phyloP scores from a whole-genome alignment of 176 grass and related monocot genomes.

The Ananas comosus region DNA sequence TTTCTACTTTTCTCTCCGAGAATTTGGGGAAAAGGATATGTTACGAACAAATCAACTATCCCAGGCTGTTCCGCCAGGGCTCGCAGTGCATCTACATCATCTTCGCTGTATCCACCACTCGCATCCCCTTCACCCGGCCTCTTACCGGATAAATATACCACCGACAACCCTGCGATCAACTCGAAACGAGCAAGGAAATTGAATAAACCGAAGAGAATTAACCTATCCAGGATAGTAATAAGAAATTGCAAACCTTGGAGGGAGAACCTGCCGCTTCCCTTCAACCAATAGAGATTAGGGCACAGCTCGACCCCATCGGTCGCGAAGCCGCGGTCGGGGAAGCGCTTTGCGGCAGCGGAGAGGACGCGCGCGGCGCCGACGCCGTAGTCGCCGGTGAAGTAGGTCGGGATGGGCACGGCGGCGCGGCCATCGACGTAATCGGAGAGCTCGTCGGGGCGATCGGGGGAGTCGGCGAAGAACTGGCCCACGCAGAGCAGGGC shows the following conservation, averaged over 20 bases:
- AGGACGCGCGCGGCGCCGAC: conserved; percentile 41
- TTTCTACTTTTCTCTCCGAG: background rate
- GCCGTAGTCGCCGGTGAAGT: conserved; percentile 90
- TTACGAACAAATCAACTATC: conserved; percentile 79
- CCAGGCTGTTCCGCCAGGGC: conserved; percentile 63
- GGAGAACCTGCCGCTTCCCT: conserved; percentile 68
- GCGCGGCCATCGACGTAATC: conserved; percentile 77
- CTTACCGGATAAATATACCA: conserved; percentile 71
- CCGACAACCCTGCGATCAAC: conserved; percentile 47
- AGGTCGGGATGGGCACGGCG: conserved; percentile 70
- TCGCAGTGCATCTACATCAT: conserved; percentile 77
- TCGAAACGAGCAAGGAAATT: background rate
- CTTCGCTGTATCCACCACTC: conserved; percentile 44
- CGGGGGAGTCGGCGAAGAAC: conserved; percentile 54
- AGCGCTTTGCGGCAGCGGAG: conserved; percentile 29
- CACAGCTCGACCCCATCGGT: conserved; percentile 64
- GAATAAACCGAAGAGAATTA: background rate
- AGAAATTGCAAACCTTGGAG: conserved; percentile 38
- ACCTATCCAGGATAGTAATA: background rate
- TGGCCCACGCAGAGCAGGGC: conserved; percentile 81
- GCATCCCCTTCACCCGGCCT: conserved; percentile 29
- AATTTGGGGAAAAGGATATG: conserved; percentile 55
- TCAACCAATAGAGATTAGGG: conserved; percentile 86
- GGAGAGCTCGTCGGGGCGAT: conserved; percentile 31
- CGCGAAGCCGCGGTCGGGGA: conserved; percentile 30